Evolutionary conservation across 331 rosid species (phyloP).

Genomic region (Dryas integrifolia): DNA sequence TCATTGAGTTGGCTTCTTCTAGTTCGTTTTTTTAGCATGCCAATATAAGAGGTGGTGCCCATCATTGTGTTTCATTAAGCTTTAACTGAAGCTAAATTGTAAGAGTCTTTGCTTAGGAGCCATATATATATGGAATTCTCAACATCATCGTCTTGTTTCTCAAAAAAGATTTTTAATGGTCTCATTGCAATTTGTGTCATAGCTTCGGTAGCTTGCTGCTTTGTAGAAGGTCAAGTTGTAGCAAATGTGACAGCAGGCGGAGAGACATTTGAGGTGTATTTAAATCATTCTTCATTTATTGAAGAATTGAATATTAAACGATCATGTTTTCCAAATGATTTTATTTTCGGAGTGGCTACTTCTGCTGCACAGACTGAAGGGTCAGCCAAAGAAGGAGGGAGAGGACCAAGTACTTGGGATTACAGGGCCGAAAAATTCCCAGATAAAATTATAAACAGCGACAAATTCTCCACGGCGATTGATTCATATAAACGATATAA

Average conservation of each 20-base stretch:
- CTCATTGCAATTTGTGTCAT: background rate
- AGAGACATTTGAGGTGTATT: background rate
- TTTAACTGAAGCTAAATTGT: too few species aligned
- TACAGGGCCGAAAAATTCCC: background rate
- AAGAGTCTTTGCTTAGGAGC: too few species aligned
- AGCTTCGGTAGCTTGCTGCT: background rate
- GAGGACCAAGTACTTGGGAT: constrained; percentile 34
- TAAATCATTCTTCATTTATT: background rate
- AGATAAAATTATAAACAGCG: background rate
- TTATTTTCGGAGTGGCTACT: constrained; percentile 5
- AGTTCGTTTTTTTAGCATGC: too few species aligned
- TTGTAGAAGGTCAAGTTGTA: background rate
- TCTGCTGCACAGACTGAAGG: constrained; percentile 34
- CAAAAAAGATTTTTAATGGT: background rate
- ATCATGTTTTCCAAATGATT: constrained; percentile 16
- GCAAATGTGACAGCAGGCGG: background rate
- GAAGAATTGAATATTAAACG: background rate
- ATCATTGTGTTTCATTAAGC: too few species aligned
- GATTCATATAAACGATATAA: constrained; percentile 16
- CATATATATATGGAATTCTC: too few species aligned
- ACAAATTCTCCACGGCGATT: too few species aligned
- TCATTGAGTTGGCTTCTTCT: too few species aligned
- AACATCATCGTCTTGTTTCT: too few species aligned
- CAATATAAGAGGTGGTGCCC: too few species aligned
- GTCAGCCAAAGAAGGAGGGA: constrained; percentile 22